Evolutionary conservation across 2,329 filamentous ascomycete genomes (phyloP), one percentile per base, ranked within the genome.

Genomic region (Aspergillus sp.): DNA sequence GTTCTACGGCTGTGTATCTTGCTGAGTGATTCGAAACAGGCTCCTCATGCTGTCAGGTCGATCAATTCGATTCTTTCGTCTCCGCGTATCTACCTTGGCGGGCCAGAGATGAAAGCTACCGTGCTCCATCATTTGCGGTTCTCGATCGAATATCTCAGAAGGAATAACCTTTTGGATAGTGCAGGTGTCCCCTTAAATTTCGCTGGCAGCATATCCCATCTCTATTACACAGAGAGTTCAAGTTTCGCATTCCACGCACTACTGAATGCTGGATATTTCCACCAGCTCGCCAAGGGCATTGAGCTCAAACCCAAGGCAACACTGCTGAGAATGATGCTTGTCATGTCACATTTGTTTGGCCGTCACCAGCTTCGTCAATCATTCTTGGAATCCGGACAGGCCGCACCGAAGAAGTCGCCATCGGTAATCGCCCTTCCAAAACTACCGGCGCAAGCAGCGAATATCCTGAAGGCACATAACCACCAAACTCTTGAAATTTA

Each of bases 81-180:
- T 44, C 76, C 76, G 3, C 69, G 78, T 17, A 57, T 88, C 5
- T 85, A 80, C 41, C 67, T 88, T 2, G 82, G 82, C 27, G 80
- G 82, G 0, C 67, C 75, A 2, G 74, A 76, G 26, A 75, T 76
- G 31, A 78, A 77, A 47, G 73, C 79, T 52, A 74, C 81, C 2
- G 75, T 86, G 1, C 69, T 82, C 32, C 82, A 89, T 51, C 82
- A 88, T 48, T 57, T 89, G 5, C 73, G 83, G 3, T 89, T 89
- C 54, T 86, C 82, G 0, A 82, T 89, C 27, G 82, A 89, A 42
- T 89, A 86, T 45, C 67, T 89, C 1, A 71, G 81, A 13, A 67
- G 79, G 22, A 78, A 86, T 44, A 65, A 73, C 26, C 69, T 89
- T 0, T 63, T 89, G 6, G 75, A 73, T 3, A 53, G 62, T 0